Conservation (phyloP, 257 asterid species). For the Solanum pinnatisectum region DNA sequence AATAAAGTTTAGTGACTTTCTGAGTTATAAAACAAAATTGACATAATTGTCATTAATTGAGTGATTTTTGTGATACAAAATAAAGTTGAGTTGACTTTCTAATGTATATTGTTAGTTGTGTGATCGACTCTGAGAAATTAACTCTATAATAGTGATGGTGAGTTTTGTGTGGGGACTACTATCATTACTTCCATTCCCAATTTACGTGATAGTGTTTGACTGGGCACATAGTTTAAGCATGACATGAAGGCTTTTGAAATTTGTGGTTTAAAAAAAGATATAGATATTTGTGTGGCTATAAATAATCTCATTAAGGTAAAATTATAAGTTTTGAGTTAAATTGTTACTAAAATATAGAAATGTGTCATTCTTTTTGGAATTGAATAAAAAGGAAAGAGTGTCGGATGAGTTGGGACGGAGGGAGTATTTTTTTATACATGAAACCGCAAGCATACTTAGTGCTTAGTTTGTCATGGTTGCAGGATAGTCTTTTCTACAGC, state of each 20-base stretch:
- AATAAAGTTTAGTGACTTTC: neutral
- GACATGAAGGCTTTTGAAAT: neutral
- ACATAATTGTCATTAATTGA: neutral
- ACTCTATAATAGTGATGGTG: neutral
- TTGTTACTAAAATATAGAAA: neutral
- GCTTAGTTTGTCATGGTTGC: slow-evolving; percentile 12
- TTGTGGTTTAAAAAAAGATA: neutral
- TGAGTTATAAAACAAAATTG: neutral
- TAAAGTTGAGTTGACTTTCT: neutral
- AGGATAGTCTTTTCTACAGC: slow-evolving; percentile 49
- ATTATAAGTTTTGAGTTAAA: neutral
- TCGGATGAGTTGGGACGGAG: neutral
- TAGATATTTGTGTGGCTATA: neutral
- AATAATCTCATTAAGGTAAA: neutral
- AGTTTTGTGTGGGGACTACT: neutral
- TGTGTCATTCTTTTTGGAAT: neutral
- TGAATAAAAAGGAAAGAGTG: neutral
- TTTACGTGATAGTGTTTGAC: neutral
- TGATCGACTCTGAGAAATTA: neutral
- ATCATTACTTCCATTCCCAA: neutral
- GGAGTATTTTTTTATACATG: neutral
- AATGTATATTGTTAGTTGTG: neutral
- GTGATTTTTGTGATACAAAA: neutral
- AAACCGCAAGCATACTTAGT: neutral
- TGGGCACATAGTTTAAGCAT: neutral